Conservation (phyloP, 2,329 filamentous ascomycete genomes). For the Talaromyces islandicus region DNA sequence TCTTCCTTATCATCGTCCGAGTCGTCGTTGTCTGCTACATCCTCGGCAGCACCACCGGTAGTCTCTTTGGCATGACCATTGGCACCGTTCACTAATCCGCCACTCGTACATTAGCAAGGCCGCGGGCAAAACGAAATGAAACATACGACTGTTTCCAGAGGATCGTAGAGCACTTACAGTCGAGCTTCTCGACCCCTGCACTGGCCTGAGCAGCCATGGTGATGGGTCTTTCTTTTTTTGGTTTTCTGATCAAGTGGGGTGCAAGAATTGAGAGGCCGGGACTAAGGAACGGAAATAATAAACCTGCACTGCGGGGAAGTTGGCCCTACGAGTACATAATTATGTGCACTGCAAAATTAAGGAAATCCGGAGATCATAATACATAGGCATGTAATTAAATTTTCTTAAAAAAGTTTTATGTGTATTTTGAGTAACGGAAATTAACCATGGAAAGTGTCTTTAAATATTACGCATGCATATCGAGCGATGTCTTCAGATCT, state of each 20-base stretch:
- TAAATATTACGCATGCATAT: not conserved
- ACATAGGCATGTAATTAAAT: too few relatives aligned
- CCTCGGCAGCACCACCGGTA: conserved; percentile 31
- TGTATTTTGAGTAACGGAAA: not conserved
- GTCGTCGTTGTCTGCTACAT: conserved; percentile 48
- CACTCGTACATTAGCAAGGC: not conserved
- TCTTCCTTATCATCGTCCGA: conserved; percentile 51
- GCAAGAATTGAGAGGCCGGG: conserved; percentile 4
- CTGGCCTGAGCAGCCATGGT: conserved; percentile 39
- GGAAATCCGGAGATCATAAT: not conserved
- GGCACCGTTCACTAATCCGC: conserved; percentile 33
- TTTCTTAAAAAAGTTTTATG: too few relatives aligned
- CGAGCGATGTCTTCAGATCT: not conserved
- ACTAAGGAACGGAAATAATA: not conserved
- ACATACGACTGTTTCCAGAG: not conserved
- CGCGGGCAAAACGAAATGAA: not conserved
- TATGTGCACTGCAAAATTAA: not conserved
- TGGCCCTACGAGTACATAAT: not conserved
- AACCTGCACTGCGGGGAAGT: not conserved
- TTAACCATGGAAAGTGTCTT: too few relatives aligned
- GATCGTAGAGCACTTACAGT: conserved; percentile 22
- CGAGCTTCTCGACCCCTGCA: conserved; percentile 36
- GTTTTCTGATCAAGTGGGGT: conserved; percentile 10
- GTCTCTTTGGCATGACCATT: conserved; percentile 27
- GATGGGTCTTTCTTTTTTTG: conserved; percentile 10